Percentiles rank a stretch among this genome's conserved stretches.
Evolutionary conservation across 1,284 basidiomycete species (phyloP).

Genomic region (Agroathelia rolfsii): DNA sequence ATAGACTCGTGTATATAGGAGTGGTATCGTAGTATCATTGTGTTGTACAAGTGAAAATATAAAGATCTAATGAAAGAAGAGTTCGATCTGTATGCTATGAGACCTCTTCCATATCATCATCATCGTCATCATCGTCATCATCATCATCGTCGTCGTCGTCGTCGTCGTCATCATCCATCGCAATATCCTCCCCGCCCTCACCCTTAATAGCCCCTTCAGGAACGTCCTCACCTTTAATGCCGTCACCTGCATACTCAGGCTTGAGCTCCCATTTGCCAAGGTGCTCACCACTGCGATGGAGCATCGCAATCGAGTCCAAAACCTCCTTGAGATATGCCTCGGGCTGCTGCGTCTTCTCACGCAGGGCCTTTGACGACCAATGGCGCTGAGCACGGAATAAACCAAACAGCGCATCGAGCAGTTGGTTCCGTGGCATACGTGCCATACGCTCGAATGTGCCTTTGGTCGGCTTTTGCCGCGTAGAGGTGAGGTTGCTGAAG

Average conservation of each 20-base stretch:
- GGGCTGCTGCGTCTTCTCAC: conserved; percentile 82
- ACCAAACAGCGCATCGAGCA: conserved; percentile 78
- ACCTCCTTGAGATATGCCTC: conserved; percentile 88
- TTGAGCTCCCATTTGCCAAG: conserved; percentile 60
- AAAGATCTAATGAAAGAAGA: too few species aligned
- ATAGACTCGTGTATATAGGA: too few species aligned
- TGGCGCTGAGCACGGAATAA: conserved; percentile 73
- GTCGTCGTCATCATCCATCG: conserved; percentile 27
- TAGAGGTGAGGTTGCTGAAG: too few species aligned
- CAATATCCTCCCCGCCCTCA: conserved; percentile 20
- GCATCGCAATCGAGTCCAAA: conserved; percentile 69
- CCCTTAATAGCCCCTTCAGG: conserved; percentile 27
- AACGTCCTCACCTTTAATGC: conserved; percentile 50
- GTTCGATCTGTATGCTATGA: too few species aligned
- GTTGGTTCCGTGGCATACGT: conserved; percentile 81
- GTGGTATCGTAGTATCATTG: too few species aligned
- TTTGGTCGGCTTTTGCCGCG: conserved; percentile 55
- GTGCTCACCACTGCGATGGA: conserved; percentile 73
- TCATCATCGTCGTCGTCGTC: conserved; percentile 29
- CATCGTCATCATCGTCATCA: conserved; percentile 28
- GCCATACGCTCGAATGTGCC: conserved; percentile 81
- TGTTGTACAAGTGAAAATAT: too few species aligned
- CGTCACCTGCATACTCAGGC: conserved; percentile 23
- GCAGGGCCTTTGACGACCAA: conserved; percentile 77
- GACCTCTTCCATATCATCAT: conserved; percentile 38